A percentile compares a stretch with the other conserved stretches of the same genome.
These are phyloP conservation scores for Teunomyces atbi DNA, from an alignment of 805 yeast genomes.

Conservation along the genomic window DNA sequence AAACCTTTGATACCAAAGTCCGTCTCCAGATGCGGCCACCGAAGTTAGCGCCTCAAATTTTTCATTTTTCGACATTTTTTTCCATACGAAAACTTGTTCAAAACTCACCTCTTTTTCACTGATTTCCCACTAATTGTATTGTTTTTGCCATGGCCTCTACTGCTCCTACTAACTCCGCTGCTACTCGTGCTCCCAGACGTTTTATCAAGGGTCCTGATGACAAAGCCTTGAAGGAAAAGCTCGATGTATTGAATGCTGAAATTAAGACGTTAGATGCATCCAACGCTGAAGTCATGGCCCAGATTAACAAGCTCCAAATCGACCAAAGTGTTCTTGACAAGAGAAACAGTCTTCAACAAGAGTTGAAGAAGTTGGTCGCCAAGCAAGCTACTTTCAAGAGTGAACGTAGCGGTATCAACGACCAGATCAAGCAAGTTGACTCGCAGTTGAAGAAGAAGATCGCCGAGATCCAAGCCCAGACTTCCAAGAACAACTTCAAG, in stretches of 20 bases:
- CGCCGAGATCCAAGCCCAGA: slow-evolving; percentile 67
- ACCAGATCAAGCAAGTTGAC: slow-evolving; percentile 72
- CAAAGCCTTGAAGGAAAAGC: slow-evolving; percentile 56
- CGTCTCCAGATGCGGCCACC: background rate
- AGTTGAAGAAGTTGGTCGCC: slow-evolving; percentile 41
- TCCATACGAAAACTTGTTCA: slow-evolving; percentile 3
- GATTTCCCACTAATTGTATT: background rate
- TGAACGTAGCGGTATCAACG: slow-evolving; percentile 53
- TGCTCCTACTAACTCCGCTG: slow-evolving; percentile 11
- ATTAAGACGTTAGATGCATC: slow-evolving; percentile 61
- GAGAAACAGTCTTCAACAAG: slow-evolving; percentile 32
- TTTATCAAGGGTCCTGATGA: slow-evolving; percentile 76
- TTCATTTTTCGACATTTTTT: slow-evolving; percentile 9
- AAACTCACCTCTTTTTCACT: background rate
- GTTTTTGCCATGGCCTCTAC: slow-evolving; percentile 6
- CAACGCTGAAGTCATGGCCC: slow-evolving; percentile 50
- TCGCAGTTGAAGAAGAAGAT: slow-evolving; percentile 69
- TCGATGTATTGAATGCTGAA: slow-evolving; percentile 55
- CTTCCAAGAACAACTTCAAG: slow-evolving; percentile 69
- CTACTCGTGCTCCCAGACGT: slow-evolving; percentile 31
- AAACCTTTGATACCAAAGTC: background rate
- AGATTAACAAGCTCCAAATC: slow-evolving; percentile 44
- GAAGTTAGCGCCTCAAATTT: slow-evolving; percentile 4
- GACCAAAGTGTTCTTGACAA: slow-evolving; percentile 30
- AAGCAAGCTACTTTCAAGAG: slow-evolving; percentile 49